Base-by-base conservation (phyloP, 192 early-diverging fungal species). In the Rhizophlyctis rosea region DNA sequence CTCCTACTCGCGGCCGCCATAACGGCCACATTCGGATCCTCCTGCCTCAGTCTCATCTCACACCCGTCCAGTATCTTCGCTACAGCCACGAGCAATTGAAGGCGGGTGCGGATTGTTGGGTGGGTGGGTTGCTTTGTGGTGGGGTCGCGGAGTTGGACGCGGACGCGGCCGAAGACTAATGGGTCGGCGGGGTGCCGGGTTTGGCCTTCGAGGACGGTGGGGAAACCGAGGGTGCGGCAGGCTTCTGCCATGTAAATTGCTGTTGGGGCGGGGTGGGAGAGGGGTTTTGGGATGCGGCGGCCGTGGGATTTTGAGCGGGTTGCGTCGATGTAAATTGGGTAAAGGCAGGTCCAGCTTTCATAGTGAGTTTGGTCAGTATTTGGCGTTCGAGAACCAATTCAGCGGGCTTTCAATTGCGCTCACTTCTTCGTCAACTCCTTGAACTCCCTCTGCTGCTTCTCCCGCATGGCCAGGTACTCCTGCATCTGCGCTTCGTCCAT, bases 151-250 rank as follows among this genome's bases (percentile, higher is more conserved):
- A 75, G 31, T 29, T 72, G 61, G 36, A 78, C 61, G 11, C 65
- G 21, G 2, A 78, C 28, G 4, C 76, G 67, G 27, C 76, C 76
- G 53, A 71, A 76, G 29, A 63, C 54, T 16, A 78, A 55, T 1
- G 72, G 69, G 49, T 78, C 76, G 63, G 64, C 61, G n/a, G 76
- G 76, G 50, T 78, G 76, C n/a, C 76, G 64, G 47, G 68, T 76
- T 18, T 62, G 57, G 16, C 50, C 30, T 33, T 78, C 76, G n/a
- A 75, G 28, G 25, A 59, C 54, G 32, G 50, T 50, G 35, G 54
- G 30, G 14, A 74, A 67, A 23, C 62, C 47, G 1, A 78, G 64
- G 29, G 48, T n/a, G 14, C 50, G 50, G 27, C 54, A 61, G 32
- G 67, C 70, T 61, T 73, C 68, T 18, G 44, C 56, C 23, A 78